Conservation (phyloP, 345 rosid species). For the Anacardium occidentale region DNA sequence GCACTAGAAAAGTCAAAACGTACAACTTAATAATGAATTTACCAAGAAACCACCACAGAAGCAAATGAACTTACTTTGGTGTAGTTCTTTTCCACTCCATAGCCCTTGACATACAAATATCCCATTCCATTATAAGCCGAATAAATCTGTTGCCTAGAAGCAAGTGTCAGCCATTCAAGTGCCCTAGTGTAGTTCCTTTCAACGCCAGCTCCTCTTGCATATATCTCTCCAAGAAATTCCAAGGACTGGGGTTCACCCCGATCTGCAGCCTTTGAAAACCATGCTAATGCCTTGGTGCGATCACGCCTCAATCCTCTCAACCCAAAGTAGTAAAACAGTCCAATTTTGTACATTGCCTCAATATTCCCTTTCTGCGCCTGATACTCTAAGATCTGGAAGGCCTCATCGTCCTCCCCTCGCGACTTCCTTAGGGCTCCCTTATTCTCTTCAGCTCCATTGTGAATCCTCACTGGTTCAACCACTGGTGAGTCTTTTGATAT, state of each 20-base stretch:
- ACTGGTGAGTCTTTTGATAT: constrained; percentile 90
- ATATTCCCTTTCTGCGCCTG: constrained; percentile 98
- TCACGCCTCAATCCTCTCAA: constrained; percentile 94
- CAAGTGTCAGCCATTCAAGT: constrained; percentile 88
- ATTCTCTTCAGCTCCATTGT: constrained; percentile 93
- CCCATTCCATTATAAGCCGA: constrained; percentile 98
- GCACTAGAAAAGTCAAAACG: neutral
- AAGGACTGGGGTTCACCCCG: constrained; percentile 91
- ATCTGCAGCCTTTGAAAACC: constrained; percentile 89
- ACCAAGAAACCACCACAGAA: neutral
- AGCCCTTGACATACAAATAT: constrained; percentile 91
- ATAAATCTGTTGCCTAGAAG: constrained; percentile 69
- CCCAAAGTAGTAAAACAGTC: constrained; percentile 89
- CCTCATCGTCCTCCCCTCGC: constrained; percentile 97
- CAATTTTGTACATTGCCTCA: constrained; percentile 82
- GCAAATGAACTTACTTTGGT: constrained; percentile 57
- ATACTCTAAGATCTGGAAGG: constrained; percentile 91
- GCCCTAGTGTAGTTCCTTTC: constrained; percentile 96
- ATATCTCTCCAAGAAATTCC: constrained; percentile 97
- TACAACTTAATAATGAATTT: neutral
- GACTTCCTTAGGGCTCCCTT: constrained; percentile 88
- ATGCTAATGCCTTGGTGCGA: constrained; percentile 74
- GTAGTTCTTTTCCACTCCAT: constrained; percentile 91
- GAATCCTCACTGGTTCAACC: constrained; percentile 85
- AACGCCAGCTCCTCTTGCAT: constrained; percentile 97